Conservation (phyloP, 768 basidiomycete species). For the Chalciporus piperatus region DNA sequence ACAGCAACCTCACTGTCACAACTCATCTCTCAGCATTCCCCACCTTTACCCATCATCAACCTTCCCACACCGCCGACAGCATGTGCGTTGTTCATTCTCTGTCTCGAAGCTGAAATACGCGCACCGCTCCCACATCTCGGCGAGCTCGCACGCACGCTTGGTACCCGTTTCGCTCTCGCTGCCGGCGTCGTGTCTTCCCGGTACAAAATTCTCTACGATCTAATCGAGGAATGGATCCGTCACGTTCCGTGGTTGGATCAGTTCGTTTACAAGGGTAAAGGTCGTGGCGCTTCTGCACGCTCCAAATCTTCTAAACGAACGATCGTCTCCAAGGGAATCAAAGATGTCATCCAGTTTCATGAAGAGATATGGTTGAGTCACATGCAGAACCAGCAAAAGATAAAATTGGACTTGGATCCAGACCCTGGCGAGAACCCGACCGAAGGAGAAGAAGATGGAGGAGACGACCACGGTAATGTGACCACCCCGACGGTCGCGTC, state of each 20-base stretch:
- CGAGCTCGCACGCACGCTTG: conserved; percentile 58
- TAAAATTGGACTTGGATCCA: conserved; percentile 38
- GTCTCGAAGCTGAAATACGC: conserved; percentile 65
- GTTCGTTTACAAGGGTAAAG: conserved; percentile 39
- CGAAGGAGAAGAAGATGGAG: conserved; percentile 33
- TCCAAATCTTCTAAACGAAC: conserved; percentile 62
- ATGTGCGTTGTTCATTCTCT: conserved; percentile 66
- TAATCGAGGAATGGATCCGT: conserved; percentile 55
- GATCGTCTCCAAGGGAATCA: conserved; percentile 63
- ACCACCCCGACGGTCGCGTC: conserved; percentile 11
- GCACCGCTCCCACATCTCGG: conserved; percentile 50
- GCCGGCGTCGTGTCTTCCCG: conserved; percentile 62
- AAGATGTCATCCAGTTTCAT: conserved; percentile 68
- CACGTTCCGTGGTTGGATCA: conserved; percentile 75
- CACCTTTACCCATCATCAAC: conserved; percentile 38
- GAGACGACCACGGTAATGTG: conserved; percentile 16
- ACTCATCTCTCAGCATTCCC: conserved; percentile 39
- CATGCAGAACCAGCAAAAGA: conserved; percentile 34
- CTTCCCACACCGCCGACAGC: conserved; percentile 51
- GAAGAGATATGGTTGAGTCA: conserved; percentile 55
- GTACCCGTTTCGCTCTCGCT: conserved; percentile 45
- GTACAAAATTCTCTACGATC: conserved; percentile 64
- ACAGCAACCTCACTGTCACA: conserved; percentile 47
- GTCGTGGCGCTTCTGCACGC: conserved; percentile 39
- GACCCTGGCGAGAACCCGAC: conserved; percentile 30